phyloP scores from a whole-genome alignment of 106 monocot genomes.

The Phalaenopsis equestris region DNA sequence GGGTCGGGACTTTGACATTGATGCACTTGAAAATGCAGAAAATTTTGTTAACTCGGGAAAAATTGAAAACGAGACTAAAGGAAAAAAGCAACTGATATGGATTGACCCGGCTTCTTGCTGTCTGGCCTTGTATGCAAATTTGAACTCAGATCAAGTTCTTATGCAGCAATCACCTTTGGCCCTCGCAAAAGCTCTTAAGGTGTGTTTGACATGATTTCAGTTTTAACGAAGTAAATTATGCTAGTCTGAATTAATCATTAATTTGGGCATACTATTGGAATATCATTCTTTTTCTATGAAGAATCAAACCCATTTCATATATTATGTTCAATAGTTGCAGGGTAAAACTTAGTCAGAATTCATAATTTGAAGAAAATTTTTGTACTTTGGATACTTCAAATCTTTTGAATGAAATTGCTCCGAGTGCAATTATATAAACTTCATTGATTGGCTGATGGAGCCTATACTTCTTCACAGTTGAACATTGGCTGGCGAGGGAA shows the following conservation, averaged over 20 bases:
- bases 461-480: not conserved
- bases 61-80: slow-evolving; percentile 19
- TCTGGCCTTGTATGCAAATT: slow-evolving; percentile 58
- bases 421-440: not conserved
- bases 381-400: not conserved
- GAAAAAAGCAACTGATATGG: slow-evolving; percentile 43
- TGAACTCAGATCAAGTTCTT: slow-evolving; percentile 47
- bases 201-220: slow-evolving; percentile 13
- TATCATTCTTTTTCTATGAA: not conserved
- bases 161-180: slow-evolving; percentile 83
- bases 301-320: not conserved
- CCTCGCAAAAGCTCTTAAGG: slow-evolving; percentile 92
- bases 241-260: not conserved
- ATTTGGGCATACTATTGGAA: not conserved
- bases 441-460: not conserved
- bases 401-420: not conserved
- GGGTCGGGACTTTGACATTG: not conserved
- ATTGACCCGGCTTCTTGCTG: slow-evolving; percentile 71
- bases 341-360: slow-evolving; percentile 5
- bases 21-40: slow-evolving; percentile 9
- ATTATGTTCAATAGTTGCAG: not conserved
- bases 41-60: slow-evolving; percentile 13
- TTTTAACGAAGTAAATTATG: not conserved
- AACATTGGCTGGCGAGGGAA: not conserved
- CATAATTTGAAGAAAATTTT: not conserved